Evolutionary conservation across 768 basidiomycete genomes (phyloP).

Genomic region (Mycena polygramma): DNA sequence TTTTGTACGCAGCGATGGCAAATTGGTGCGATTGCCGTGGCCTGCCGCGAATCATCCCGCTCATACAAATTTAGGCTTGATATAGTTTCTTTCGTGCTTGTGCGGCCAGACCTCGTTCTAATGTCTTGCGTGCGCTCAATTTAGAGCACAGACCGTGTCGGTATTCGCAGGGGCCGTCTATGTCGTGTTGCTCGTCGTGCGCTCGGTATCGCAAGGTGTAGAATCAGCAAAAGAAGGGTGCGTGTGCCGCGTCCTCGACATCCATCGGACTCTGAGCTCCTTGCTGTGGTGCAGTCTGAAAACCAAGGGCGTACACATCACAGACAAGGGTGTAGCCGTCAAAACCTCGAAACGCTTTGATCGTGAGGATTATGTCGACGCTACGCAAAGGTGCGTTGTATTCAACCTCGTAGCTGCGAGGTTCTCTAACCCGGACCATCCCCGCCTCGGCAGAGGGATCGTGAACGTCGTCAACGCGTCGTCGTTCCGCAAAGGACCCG

Average conservation of each 20-base stretch:
- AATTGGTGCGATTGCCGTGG: neutral
- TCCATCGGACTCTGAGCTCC: neutral
- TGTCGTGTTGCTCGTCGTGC: constrained; percentile 53
- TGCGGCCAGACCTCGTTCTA: neutral
- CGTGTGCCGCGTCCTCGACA: constrained; percentile 40
- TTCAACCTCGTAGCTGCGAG: neutral
- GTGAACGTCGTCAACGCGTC: constrained; percentile 65
- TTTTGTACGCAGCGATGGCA: neutral
- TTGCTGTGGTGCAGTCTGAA: constrained; percentile 59
- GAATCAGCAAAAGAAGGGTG: constrained; percentile 69
- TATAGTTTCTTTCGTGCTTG: constrained; percentile 24
- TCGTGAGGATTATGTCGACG: constrained; percentile 76
- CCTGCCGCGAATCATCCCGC: neutral
- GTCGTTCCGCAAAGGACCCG: constrained; percentile 52
- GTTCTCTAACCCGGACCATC: neutral
- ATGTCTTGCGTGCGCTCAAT: neutral
- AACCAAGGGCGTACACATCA: constrained; percentile 67
- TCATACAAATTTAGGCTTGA: constrained; percentile 21
- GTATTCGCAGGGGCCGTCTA: constrained; percentile 62
- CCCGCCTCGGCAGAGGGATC: constrained; percentile 55
- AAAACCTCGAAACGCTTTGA: constrained; percentile 73
- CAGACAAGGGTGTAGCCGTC: constrained; percentile 71
- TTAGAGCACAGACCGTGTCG: constrained; percentile 55
- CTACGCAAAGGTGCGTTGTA: constrained; percentile 72
- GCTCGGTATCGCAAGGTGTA: constrained; percentile 56